A percentile compares a stretch with the other conserved stretches of the same genome.
These are phyloP conservation scores for Podochytrium sp. DNA, from an alignment of 192 early-diverging fungal genomes.

Conservation along the genomic window DNA sequence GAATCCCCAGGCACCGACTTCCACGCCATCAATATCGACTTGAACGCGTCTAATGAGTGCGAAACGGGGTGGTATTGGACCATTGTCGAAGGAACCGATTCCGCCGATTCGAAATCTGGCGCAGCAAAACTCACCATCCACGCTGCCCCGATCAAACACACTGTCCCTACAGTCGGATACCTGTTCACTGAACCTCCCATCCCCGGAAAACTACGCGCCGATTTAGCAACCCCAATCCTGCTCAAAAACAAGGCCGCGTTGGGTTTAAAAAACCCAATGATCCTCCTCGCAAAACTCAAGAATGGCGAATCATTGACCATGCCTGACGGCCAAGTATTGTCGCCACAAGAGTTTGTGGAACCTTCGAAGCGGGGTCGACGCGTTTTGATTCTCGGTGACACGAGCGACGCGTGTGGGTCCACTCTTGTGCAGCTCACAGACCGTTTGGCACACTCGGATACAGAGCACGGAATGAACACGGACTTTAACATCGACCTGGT, in stretches of 20 bases:
- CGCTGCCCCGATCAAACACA: constrained; percentile 52
- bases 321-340: constrained; percentile 49
- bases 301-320: constrained; percentile 37
- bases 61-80: constrained; percentile 3
- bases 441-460: constrained; percentile 18
- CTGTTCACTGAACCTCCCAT: constrained; percentile 43
- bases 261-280: constrained; percentile 49
- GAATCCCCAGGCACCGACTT: constrained; percentile 7
- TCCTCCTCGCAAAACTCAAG: constrained; percentile 52
- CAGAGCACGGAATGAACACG: not conserved
- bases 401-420: constrained; percentile 37
- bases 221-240: constrained; percentile 44
- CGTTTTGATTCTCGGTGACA: constrained; percentile 62
- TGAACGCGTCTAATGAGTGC: not conserved
- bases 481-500: constrained; percentile 37
- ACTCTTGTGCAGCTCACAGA: constrained; percentile 1
- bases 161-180: constrained; percentile 58
- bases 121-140: constrained; percentile 28
- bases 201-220: constrained; percentile 47
- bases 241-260: constrained; percentile 43
- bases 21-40: constrained; percentile 4
- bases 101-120: not conserved
- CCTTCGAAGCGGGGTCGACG: constrained; percentile 44
- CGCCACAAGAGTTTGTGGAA: constrained; percentile 33
- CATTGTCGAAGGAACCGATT: not conserved